Percentiles rank a stretch among this genome's conserved stretches.
phyloP scores from a whole-genome alignment of 2,329 filamentous ascomycete genomes.

The Penicillium sp. region DNA sequence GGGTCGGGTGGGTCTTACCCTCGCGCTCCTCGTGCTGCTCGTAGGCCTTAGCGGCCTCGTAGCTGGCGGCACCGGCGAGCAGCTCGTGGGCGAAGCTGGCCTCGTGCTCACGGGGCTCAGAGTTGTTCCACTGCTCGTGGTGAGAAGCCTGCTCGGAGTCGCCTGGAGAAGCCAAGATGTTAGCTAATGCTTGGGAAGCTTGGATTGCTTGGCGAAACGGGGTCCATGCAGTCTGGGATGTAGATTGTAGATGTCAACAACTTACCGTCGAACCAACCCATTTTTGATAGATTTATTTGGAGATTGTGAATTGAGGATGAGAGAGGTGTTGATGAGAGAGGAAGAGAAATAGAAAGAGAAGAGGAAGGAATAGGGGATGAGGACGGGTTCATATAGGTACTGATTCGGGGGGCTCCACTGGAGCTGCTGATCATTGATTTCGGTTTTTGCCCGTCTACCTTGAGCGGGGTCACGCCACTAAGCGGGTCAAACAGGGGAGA shows the following conservation, averaged over 20 bases:
- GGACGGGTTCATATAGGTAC: slow-evolving; percentile 1
- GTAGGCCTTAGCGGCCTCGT: slow-evolving; percentile 77
- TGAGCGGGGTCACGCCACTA: slow-evolving; percentile 1
- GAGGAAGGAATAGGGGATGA: not conserved
- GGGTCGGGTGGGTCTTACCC: slow-evolving; percentile 49
- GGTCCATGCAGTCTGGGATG: not conserved
- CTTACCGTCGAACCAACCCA: slow-evolving; percentile 28
- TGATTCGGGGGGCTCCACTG: not conserved
- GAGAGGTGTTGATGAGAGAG: not conserved
- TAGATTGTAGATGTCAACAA: not conserved
- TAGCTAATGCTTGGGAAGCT: slow-evolving; percentile 1
- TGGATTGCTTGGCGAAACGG: not conserved
- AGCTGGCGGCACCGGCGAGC: slow-evolving; percentile 73
- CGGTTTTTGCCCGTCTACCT: not conserved
- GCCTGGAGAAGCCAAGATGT: slow-evolving; percentile 11
- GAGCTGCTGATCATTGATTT: not conserved
- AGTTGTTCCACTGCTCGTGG: slow-evolving; percentile 25
- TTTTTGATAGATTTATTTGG: slow-evolving; percentile 14
- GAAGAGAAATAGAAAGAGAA: not conserved
- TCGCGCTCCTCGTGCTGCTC: slow-evolving; percentile 71
- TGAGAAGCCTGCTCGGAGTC: slow-evolving; percentile 54
- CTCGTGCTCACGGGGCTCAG: slow-evolving; percentile 45
- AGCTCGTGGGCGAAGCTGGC: slow-evolving; percentile 70
- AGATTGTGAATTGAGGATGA: not conserved
- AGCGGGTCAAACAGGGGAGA: not conserved